Percentiles rank a stretch among this genome's conserved stretches.
These are phyloP conservation scores for Cladosporium cucumerinum DNA, from an alignment of 2,329 filamentous ascomycete species.

Conservation along the genomic window DNA sequence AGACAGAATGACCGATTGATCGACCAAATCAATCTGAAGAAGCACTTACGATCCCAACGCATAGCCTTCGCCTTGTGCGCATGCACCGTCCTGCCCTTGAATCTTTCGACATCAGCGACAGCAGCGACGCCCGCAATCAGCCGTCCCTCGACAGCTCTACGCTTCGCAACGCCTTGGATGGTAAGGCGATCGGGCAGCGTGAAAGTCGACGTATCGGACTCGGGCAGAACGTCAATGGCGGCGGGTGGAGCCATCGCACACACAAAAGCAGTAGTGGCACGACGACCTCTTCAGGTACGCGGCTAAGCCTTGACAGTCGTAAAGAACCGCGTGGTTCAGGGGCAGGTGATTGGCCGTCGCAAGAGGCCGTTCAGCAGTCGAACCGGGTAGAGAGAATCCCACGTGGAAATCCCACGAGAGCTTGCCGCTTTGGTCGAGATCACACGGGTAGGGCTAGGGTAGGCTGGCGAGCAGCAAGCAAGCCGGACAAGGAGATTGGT, in stretches of 20 bases:
- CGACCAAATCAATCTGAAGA: not conserved
- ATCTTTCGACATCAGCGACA: conserved; percentile 73
- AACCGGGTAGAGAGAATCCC: conserved; percentile 4
- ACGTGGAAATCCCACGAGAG: conserved; percentile 12
- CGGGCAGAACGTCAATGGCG: conserved; percentile 42
- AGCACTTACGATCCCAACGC: conserved; percentile 76
- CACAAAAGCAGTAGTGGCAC: not conserved
- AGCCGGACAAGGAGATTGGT: conserved; percentile 1
- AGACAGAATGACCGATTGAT: not conserved
- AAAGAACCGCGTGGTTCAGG: not conserved
- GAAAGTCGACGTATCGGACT: conserved; percentile 47
- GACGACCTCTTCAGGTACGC: not conserved
- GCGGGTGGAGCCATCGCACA: conserved; percentile 32
- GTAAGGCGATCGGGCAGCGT: conserved; percentile 54
- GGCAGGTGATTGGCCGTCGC: not conserved
- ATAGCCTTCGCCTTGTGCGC: conserved; percentile 70
- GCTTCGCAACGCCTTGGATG: conserved; percentile 62
- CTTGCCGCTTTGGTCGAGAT: conserved; percentile 11
- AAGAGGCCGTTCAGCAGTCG: conserved; percentile 1
- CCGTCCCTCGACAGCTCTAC: conserved; percentile 68
- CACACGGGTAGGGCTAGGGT: conserved; percentile 2
- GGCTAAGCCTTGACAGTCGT: not conserved
- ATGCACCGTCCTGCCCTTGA: conserved; percentile 64
- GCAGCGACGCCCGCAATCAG: conserved; percentile 75
- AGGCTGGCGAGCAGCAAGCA: not conserved